Percentiles rank a stretch among this genome's conserved stretches.
phyloP scores from a whole-genome alignment of 192 early-diverging fungal species.

The Backusella liffmaniae region DNA sequence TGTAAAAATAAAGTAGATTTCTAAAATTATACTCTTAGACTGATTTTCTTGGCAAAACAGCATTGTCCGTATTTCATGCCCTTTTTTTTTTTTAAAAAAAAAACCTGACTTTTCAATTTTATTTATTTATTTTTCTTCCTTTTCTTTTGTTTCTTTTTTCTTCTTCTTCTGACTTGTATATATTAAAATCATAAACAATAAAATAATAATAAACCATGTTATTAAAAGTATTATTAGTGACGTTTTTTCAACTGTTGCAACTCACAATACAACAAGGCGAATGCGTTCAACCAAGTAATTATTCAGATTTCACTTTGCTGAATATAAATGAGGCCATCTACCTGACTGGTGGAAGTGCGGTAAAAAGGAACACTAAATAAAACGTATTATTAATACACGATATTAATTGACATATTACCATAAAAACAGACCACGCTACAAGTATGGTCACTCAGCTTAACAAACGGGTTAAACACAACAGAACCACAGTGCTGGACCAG shows the following conservation, averaged over 20 bases:
- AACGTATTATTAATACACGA: not conserved
- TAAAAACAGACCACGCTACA: not conserved
- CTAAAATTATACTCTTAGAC: too few species aligned
- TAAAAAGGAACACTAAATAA: not conserved
- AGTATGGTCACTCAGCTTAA: not conserved
- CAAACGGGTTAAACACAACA: slow-evolving; percentile 1
- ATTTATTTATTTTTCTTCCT: not conserved
- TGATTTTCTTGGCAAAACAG: not conserved
- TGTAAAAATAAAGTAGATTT: not conserved
- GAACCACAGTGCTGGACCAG: not conserved
- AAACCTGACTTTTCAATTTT: not conserved
- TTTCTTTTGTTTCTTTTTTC: not conserved
- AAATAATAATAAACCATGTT: not conserved
- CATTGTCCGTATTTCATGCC: not conserved
- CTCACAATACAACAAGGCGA: not conserved
- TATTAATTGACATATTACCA: not conserved
- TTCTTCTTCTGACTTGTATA: not conserved
- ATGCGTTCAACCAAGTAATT: slow-evolving; percentile 1
- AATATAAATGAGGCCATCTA: not conserved
- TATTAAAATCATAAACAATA: not conserved
- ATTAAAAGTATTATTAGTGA: not conserved
- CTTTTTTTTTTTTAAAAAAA: not conserved
- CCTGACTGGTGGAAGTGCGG: slow-evolving; percentile 12
- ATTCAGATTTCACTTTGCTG: slow-evolving; percentile 11
- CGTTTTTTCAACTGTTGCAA: not conserved